These are phyloP conservation scores for Penicillium sp. DNA, from an alignment of 2,329 filamentous ascomycete genomes.

Conservation along the genomic window DNA sequence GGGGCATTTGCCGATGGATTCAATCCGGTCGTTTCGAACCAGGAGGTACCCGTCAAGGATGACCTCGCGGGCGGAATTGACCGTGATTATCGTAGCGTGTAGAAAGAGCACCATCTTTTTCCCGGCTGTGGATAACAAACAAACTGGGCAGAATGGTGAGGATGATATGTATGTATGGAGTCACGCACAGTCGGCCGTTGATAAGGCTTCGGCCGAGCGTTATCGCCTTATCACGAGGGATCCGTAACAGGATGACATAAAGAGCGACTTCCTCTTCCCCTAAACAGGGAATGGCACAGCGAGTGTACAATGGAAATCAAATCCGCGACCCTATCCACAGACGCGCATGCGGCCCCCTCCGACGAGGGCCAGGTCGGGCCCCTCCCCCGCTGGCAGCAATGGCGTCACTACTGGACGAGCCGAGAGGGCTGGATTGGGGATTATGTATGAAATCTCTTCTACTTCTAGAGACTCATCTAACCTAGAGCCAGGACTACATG, in stretches of 20 bases:
- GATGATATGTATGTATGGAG: not conserved
- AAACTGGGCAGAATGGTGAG: not conserved
- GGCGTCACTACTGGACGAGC: slow-evolving; percentile 31
- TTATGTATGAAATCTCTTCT: slow-evolving; percentile 38
- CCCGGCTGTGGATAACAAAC: not conserved
- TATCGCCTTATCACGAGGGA: not conserved
- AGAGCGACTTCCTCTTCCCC: not conserved
- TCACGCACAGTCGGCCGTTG: not conserved
- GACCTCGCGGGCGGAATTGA: slow-evolving; percentile 53
- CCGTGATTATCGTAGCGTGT: slow-evolving; percentile 58
- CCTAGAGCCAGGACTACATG: slow-evolving; percentile 50
- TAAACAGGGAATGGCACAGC: not conserved
- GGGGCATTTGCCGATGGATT: slow-evolving; percentile 47
- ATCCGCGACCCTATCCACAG: not conserved
- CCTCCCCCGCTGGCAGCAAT: slow-evolving; percentile 26
- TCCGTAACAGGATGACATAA: not conserved
- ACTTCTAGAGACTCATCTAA: slow-evolving; percentile 1
- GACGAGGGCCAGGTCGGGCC: slow-evolving; percentile 6
- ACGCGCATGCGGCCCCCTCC: not conserved
- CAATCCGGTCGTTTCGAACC: slow-evolving; percentile 47
- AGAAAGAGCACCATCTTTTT: slow-evolving; percentile 47
- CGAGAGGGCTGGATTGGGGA: slow-evolving; percentile 55
- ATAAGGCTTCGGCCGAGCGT: not conserved
- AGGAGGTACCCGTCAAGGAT: slow-evolving; percentile 55
- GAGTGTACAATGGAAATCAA: slow-evolving; percentile 13